Conservation (phyloP, 2,329 filamentous ascomycete species). For the Xylariomycetidae sp. region DNA sequence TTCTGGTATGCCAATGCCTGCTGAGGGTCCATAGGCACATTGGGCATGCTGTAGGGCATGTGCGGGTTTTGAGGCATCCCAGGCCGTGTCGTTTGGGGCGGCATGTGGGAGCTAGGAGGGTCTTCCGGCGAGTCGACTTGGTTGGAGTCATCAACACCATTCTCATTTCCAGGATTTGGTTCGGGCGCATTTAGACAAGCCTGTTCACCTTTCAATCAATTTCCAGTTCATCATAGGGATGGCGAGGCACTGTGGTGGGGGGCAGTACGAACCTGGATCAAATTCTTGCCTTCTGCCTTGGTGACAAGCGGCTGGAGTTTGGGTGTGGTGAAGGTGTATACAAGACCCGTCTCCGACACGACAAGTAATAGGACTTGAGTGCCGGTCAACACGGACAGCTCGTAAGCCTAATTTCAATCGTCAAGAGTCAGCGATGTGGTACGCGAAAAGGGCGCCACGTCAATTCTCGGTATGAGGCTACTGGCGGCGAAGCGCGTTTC, state of each 20-base stretch:
- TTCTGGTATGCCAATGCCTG: constrained; percentile 79
- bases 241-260: too few relatives aligned
- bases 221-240: too few relatives aligned
- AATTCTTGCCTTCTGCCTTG: constrained; percentile 97
- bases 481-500: constrained; percentile 12
- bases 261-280: constrained; percentile 86
- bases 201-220: constrained; percentile 45
- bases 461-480: too few relatives aligned
- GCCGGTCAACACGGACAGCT: constrained; percentile 93
- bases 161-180: constrained; percentile 74
- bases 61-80: constrained; percentile 62
- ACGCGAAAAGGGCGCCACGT: too few relatives aligned
- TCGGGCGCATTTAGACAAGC: constrained; percentile 96
- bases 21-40: constrained; percentile 68
- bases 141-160: constrained; percentile 70
- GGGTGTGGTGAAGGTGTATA: constrained; percentile 97
- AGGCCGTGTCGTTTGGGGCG: constrained; percentile 57
- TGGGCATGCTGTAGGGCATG: constrained; percentile 58
- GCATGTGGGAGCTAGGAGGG: constrained; percentile 69
- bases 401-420: constrained; percentile 74
- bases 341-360: constrained; percentile 93
- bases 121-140: constrained; percentile 91
- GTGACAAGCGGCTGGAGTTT: constrained; percentile 98
- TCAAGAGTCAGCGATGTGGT: too few relatives aligned
- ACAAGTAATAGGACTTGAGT: constrained; percentile 96